Percentiles rank a stretch among this genome's conserved stretches.
phyloP scores from a whole-genome alignment of 2,329 filamentous ascomycete genomes.

The Verticillium albo-atrum region DNA sequence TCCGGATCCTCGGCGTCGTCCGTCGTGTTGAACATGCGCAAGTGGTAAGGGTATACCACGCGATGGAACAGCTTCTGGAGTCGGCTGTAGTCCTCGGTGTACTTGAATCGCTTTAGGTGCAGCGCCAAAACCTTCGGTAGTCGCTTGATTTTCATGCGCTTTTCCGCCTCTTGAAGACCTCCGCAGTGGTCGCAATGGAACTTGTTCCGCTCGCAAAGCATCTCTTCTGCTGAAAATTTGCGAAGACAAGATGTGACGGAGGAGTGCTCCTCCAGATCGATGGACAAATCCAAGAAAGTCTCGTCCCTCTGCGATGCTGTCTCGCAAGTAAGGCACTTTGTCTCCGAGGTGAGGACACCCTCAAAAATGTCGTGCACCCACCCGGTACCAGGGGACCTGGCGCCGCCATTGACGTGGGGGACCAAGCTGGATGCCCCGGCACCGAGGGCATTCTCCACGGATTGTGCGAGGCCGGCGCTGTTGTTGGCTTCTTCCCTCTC shows the following conservation, averaged over 20 bases:
- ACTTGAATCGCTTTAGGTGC: conserved; percentile 96
- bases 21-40: conserved; percentile 95
- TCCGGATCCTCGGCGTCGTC: conserved; percentile 93
- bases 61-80: conserved; percentile 95
- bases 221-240: conserved; percentile 97
- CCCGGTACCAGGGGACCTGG: conserved; percentile 60
- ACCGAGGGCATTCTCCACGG: conserved; percentile 37
- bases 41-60: conserved; percentile 93
- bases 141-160: conserved; percentile 98
- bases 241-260: conserved; percentile 93
- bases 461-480: conserved; percentile 43
- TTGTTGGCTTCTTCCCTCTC: conserved; percentile 38
- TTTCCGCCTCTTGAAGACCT: conserved; percentile 94
- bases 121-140: conserved; percentile 87
- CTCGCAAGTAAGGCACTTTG: conserved; percentile 92
- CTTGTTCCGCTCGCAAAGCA: conserved; percentile 97
- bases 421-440: conserved; percentile 25
- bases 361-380: conserved; percentile 99
- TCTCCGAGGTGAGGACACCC: conserved; percentile 90
- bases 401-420: conserved; percentile 28
- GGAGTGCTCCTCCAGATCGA: conserved; percentile 90
- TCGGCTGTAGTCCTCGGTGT: conserved; percentile 89
- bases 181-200: conserved; percentile 98
- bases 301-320: conserved; percentile 93
- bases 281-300: conserved; percentile 91